Conservation (phyloP, 768 basidiomycete genomes). For the Antrodiella citrinella region DNA sequence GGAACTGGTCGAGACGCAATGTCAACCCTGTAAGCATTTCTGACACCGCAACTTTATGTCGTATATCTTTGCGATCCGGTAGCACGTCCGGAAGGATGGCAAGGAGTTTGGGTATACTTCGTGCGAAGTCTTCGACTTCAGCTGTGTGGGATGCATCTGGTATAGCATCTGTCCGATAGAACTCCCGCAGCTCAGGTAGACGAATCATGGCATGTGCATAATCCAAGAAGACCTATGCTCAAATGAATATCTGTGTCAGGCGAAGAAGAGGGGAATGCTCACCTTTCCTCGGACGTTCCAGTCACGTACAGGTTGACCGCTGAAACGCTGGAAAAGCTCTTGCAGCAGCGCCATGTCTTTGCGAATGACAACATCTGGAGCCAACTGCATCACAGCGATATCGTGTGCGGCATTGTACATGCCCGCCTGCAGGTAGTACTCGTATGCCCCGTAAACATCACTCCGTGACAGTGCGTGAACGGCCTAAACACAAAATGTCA, state of each 20-base stretch:
- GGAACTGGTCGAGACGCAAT: slow-evolving; percentile 47
- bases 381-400: slow-evolving; percentile 78
- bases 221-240: slow-evolving; percentile 60
- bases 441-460: slow-evolving; percentile 65
- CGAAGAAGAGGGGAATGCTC: no score
- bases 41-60: slow-evolving; percentile 62
- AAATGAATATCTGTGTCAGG: no score
- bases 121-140: slow-evolving; percentile 54
- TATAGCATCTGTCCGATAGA: slow-evolving; percentile 30
- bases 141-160: slow-evolving; percentile 38
- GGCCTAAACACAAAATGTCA: slow-evolving; percentile 38
- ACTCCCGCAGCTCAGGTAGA: slow-evolving; percentile 45
- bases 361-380: slow-evolving; percentile 76
- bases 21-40: slow-evolving; percentile 67
- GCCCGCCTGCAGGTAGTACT: slow-evolving; percentile 64
- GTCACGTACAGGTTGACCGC: slow-evolving; percentile 48
- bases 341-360: slow-evolving; percentile 49
- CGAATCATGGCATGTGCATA: slow-evolving; percentile 58
- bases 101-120: slow-evolving; percentile 57
- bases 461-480: slow-evolving; percentile 53
- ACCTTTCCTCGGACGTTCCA: slow-evolving; percentile 88
- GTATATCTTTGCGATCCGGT: slow-evolving; percentile 44
- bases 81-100: slow-evolving; percentile 62
- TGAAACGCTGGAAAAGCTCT: slow-evolving; percentile 62
- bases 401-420: slow-evolving; percentile 71